Conservation (phyloP, 768 basidiomycete genomes). For the Lentinula sp. region DNA sequence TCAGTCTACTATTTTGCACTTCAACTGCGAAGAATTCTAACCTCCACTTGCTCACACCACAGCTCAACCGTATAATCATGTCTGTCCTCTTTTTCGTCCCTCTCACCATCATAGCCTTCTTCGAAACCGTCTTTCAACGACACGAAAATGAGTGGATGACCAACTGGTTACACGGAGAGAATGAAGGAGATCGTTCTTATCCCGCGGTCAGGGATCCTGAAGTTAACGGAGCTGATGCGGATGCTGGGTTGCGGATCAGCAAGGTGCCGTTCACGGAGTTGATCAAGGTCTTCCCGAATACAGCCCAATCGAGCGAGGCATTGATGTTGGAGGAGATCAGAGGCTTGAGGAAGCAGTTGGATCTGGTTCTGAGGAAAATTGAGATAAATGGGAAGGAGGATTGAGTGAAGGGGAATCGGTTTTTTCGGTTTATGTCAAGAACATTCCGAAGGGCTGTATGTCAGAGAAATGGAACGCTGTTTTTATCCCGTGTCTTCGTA, state of each 20-base stretch:
- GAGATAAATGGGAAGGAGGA: slow-evolving; percentile 14
- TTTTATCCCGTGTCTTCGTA: too few relatives aligned
- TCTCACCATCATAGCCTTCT: slow-evolving; percentile 65
- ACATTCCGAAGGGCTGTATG: too few relatives aligned
- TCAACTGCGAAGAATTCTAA: not conserved
- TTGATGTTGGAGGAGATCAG: slow-evolving; percentile 60
- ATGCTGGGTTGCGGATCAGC: slow-evolving; percentile 57
- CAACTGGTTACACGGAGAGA: slow-evolving; percentile 56
- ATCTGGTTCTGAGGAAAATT: slow-evolving; percentile 30
- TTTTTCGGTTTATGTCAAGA: too few relatives aligned
- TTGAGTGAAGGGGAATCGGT: not conserved
- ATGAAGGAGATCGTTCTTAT: slow-evolving; percentile 53
- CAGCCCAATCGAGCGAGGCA: slow-evolving; percentile 67
- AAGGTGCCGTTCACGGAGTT: slow-evolving; percentile 67
- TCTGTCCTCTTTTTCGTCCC: slow-evolving; percentile 75
- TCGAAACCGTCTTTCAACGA: slow-evolving; percentile 53
- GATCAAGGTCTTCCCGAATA: slow-evolving; percentile 69
- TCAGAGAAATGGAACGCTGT: too few relatives aligned
- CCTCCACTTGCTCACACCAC: not conserved
- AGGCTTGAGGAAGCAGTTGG: slow-evolving; percentile 44
- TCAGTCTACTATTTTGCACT: slow-evolving; percentile 6
- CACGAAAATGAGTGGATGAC: slow-evolving; percentile 57
- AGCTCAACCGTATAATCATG: slow-evolving; percentile 83
- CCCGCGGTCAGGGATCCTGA: slow-evolving; percentile 53
- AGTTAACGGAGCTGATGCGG: slow-evolving; percentile 48